Base-by-base conservation (phyloP, 805 yeast species). In the Cyberlindnera xylosilytica region DNA sequence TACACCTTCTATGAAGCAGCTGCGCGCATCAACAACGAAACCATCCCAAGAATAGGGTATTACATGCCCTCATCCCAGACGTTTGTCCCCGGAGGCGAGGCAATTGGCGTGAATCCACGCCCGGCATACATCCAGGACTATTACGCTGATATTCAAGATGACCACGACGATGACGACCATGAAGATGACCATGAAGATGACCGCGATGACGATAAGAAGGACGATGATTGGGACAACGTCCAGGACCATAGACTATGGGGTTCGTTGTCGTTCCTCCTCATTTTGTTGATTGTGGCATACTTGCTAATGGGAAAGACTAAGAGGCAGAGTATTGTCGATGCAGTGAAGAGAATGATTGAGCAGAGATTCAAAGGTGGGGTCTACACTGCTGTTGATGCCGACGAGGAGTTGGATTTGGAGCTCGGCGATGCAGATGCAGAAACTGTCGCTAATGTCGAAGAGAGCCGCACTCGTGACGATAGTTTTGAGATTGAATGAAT, bases 1-100 rank as follows among this genome's bases (percentile, higher is more conserved):
- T 83, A 83, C 54, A 76, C 83, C 4, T 72, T 70, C 47, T 78
- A 69, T 58, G 86, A 76, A 62, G 70, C 70, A 45, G 53, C 55
- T 38, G 17, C 19, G 15, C 31, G 40, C 11, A 6, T 34, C 36
- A 50, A 39, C 34, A 56, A 23, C 32, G 28, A 28, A 20, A 28
- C 28, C 13, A 42, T 42, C 34, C 60, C 54, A 10, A 47, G 50
- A 7, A 60, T 69, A 6, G 85, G 86, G 0, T 70, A 63, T 40
- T 73, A 66, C 52, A 66, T 73, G 13, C 71, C 82, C 0, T 66
- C 76, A 0, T 72, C 77, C 0, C 69, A 67, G 16, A 59, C 69
- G 4, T 76, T 71, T 51, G 63, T 67, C 20, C 65, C 65, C 44
- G 87, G 87, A 3, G 78, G 80, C 13, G 87, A 81, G 52, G 62